These are phyloP conservation scores for Colletotrichum phormii DNA, from an alignment of 2,329 filamentous ascomycete genomes.

Conservation along the genomic window DNA sequence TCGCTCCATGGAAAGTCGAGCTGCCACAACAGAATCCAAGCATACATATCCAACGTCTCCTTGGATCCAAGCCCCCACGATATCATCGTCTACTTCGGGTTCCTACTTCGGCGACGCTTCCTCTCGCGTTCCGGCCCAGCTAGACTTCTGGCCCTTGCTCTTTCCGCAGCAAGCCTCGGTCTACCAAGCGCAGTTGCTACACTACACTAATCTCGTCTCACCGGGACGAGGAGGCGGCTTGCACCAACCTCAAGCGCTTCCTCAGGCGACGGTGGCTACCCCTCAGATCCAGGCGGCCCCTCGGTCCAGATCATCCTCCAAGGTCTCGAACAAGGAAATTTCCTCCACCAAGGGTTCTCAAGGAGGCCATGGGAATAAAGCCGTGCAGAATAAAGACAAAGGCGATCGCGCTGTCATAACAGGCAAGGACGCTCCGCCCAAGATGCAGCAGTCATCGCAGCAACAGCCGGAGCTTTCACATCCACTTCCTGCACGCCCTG, in stretches of 20 bases:
- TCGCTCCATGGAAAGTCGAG: conserved; percentile 64
- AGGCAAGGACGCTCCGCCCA: conserved; percentile 63
- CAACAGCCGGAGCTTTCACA: conserved; percentile 47
- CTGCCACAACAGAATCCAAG: conserved; percentile 60
- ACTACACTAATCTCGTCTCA: conserved; percentile 75
- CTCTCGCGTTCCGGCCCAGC: conserved; percentile 49
- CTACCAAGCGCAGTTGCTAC: conserved; percentile 71
- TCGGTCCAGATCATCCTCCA: conserved; percentile 69
- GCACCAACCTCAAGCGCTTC: conserved; percentile 64
- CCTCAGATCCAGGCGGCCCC: conserved; percentile 67
- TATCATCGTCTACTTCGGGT: conserved; percentile 42
- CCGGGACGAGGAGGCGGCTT: conserved; percentile 67
- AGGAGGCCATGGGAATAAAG: conserved; percentile 75
- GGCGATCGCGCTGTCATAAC: conserved; percentile 71
- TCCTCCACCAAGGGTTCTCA: conserved; percentile 58
- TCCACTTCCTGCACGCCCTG: conserved; percentile 40
- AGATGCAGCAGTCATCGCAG: conserved; percentile 60
- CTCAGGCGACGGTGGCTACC: conserved; percentile 60
- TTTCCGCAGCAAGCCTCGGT: conserved; percentile 69
- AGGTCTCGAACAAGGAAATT: conserved; percentile 67
- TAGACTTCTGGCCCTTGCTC: conserved; percentile 68
- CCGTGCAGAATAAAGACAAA: conserved; percentile 67
- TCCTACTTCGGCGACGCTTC: conserved; percentile 34
- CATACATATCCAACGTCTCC: conserved; percentile 57
- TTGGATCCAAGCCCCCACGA: conserved; percentile 49